These are phyloP conservation scores for Dissophora ornata DNA, from an alignment of 192 early-diverging fungal species.

Conservation along the genomic window DNA sequence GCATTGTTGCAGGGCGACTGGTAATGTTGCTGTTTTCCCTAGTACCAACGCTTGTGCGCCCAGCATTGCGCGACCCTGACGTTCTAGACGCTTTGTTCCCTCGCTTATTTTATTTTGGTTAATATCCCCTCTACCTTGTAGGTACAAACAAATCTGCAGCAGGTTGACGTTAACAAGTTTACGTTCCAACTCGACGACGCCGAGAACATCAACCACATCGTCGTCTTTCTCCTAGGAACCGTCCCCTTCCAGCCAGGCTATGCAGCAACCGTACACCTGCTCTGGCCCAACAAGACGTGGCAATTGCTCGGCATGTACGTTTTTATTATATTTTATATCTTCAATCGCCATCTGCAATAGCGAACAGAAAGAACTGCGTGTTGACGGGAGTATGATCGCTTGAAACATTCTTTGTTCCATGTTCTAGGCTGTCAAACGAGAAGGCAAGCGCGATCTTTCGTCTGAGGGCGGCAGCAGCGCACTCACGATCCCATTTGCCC, in stretches of 20 bases:
- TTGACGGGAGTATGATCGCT: no score
- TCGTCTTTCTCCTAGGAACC: conserved; percentile 90
- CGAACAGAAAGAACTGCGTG: no score
- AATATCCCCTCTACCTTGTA: conserved; percentile 18
- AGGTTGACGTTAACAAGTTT: conserved; percentile 89
- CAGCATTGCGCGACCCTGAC: background rate
- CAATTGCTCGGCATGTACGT: conserved; percentile 76
- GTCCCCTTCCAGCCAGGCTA: conserved; percentile 89
- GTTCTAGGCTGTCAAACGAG: conserved; percentile 76
- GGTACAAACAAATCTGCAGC: conserved; percentile 93
- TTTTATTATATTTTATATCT: no score
- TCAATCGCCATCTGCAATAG: no score
- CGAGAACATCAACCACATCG: conserved; percentile 91
- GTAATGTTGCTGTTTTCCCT: no score
- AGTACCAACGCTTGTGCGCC: conserved; percentile 4
- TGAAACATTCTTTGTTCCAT: conserved; percentile 4
- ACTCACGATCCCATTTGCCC: background rate
- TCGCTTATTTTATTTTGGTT: conserved; percentile 1
- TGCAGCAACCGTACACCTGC: conserved; percentile 93
- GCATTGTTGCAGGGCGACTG: conserved; percentile 90
- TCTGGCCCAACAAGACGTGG: conserved; percentile 88
- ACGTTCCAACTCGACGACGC: conserved; percentile 91
- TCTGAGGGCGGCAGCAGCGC: conserved; percentile 47
- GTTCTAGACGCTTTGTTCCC: background rate
- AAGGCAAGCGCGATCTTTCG: conserved; percentile 88